Evolutionary conservation across 2,329 filamentous ascomycete genomes (phyloP).

Genomic region (Cordyceps javanica): DNA sequence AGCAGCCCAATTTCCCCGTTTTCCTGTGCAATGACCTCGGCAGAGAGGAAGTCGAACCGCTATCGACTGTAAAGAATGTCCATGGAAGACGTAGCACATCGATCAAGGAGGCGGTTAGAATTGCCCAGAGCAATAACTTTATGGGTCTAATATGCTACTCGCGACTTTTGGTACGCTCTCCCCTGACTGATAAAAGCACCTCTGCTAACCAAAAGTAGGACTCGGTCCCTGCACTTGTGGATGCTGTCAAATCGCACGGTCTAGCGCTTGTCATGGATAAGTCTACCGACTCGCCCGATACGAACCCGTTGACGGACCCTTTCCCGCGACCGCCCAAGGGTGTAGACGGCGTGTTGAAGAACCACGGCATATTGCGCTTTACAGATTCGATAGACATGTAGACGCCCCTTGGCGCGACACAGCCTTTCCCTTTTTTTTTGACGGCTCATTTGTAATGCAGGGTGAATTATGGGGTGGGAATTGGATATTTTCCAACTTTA

Average conservation of each 20-base stretch:
- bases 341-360: conserved; percentile 80
- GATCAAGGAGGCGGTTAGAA: conserved; percentile 89
- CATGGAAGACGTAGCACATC: conserved; percentile 72
- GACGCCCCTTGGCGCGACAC: background rate
- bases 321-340: conserved; percentile 66
- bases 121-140: conserved; percentile 93
- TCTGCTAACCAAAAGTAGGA: conserved; percentile 48
- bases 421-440: background rate
- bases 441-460: conserved; percentile 1
- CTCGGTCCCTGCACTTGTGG: conserved; percentile 85
- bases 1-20: conserved; percentile 96
- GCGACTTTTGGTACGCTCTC: conserved; percentile 65
- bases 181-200: background rate
- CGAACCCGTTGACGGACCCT: conserved; percentile 37
- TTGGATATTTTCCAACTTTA: background rate
- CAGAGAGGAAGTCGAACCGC: conserved; percentile 38
- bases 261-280: conserved; percentile 88
- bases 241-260: conserved; percentile 90
- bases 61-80: conserved; percentile 34
- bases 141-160: conserved; percentile 95
- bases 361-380: conserved; percentile 83
- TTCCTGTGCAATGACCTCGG: conserved; percentile 93
- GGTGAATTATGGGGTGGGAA: background rate
- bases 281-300: conserved; percentile 49
- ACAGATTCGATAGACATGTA: conserved; percentile 74